Evolutionary conservation across 116 monocot genomes (phyloP).

Genomic region (Cymodocea nodosa): DNA sequence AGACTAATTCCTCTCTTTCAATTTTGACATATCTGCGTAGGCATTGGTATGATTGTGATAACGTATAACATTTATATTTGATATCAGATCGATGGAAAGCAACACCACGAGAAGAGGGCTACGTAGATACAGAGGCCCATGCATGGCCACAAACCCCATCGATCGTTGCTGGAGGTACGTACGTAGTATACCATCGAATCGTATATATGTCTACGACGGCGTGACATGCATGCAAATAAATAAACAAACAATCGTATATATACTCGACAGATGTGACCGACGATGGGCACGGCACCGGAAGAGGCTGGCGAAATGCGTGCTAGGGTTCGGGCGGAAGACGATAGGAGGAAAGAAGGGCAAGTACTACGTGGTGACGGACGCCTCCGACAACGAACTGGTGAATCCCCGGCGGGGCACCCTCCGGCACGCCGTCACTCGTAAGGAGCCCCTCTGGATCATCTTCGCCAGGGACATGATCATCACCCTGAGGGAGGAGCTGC

Average conservation of each 20-base stretch:
- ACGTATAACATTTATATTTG: too few species aligned
- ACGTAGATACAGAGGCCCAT: slow-evolving; percentile 9
- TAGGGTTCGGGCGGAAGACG: slow-evolving; percentile 53
- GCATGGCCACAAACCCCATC: slow-evolving; percentile 65
- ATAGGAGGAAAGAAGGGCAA: slow-evolving; percentile 29
- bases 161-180: slow-evolving; percentile 63
- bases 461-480: slow-evolving; percentile 53
- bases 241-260: too few species aligned
- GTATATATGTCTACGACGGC: too few species aligned
- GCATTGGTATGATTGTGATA: too few species aligned
- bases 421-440: slow-evolving; percentile 39
- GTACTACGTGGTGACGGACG: slow-evolving; percentile 56
- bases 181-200: too few species aligned
- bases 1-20: too few species aligned
- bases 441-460: slow-evolving; percentile 55
- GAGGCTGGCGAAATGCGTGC: slow-evolving; percentile 44
- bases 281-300: slow-evolving; percentile 47
- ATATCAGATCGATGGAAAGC: background rate
- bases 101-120: slow-evolving; percentile 40
- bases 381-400: slow-evolving; percentile 25
- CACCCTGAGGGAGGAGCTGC: slow-evolving; percentile 39
- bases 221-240: too few species aligned
- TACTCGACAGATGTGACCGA: slow-evolving; percentile 13
- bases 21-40: too few species aligned
- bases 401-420: slow-evolving; percentile 49